Evolutionary conservation across 139 green algal species (phyloP).

Genomic region (Tetraselmis striata): DNA sequence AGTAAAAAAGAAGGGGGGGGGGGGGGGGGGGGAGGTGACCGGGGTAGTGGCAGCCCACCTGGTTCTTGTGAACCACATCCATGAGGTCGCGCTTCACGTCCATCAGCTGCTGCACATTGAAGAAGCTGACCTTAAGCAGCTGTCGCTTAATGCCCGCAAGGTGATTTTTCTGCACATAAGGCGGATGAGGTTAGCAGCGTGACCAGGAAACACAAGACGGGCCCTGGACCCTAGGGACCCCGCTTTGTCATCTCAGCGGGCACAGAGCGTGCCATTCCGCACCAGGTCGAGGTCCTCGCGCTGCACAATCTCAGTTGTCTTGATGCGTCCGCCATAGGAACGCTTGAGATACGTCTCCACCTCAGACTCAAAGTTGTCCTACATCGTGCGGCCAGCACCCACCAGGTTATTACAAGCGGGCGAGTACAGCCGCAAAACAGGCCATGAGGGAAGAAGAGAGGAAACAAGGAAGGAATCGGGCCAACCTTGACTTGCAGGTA

Average conservation of each 20-base stretch:
- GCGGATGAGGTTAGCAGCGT: too few species aligned
- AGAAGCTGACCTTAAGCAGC: conserved; percentile 83
- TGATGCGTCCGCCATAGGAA: conserved; percentile 63
- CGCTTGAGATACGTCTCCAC: conserved; percentile 78
- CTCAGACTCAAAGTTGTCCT: conserved; percentile 61
- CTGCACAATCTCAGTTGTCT: conserved; percentile 60
- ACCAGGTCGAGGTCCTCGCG: conserved; percentile 91
- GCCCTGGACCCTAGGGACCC: too few species aligned
- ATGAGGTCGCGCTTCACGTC: conserved; percentile 75
- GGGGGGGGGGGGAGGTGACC: too few species aligned
- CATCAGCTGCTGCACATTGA: conserved; percentile 75
- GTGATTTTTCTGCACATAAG: conserved; percentile 85
- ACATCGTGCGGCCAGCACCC: neutral
- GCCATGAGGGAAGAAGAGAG: neutral
- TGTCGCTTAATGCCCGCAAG: conserved; percentile 74
- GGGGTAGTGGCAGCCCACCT: too few species aligned
- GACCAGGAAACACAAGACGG: too few species aligned
- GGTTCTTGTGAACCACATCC: too few species aligned
- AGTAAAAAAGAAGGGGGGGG: too few species aligned
- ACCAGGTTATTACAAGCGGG: neutral
- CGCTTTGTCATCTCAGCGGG: too few species aligned
- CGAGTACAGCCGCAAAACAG: neutral
- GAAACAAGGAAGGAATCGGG: neutral
- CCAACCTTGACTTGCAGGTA: conserved; percentile 72
- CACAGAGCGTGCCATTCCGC: too few species aligned